Evolutionary conservation across 148 eudicot genomes (phyloP), one percentile per base, ranked within the genome.

Genomic region (Nepenthes mirabilis): DNA sequence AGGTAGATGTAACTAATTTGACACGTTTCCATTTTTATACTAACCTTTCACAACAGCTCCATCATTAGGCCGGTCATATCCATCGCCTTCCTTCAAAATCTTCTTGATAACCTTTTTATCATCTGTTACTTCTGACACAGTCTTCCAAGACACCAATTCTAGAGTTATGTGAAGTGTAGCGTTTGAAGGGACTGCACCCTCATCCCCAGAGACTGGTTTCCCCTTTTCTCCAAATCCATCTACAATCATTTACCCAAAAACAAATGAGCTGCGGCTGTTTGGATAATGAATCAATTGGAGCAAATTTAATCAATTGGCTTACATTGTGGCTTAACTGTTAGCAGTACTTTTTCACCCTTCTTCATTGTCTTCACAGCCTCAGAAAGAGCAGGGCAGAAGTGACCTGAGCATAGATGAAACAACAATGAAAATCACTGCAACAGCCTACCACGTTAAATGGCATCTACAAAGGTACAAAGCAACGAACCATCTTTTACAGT

Each of bases 331-430:
- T 82, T 90, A 23, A 86, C 97, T 13, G 85, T 76, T 36, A 90
- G 75, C 43, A 71, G 52, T 34, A 72, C 97, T 49, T 77, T 83
- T 52, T 90, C 97, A 14, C 94, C 97, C 73, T 83, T 90, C 82
- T 90, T 90, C 97, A 90, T 86, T 13, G 94, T 90, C 62, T 86
- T 90, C 67, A 86, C 81, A 56, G 90, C 97, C 69, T 80, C 86
- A 3, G 94, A 64, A 58, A 90, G 54, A 14, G 97, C 97, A 69
- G 94, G 88, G 72, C 94, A 90, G 66, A 90, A 83, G 53, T 67
- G 74, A 35, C 96, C 96, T 85, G 73, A 11, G 11, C 14, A 14
- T 11, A 61, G 34, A 45, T 33, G 52, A n/a, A 32, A 33, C 13
- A 33, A 0, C 6, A 9, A 5, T 1, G 32, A 12, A 23, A 52